Base-by-base conservation (phyloP, 768 basidiomycete species). In the Auricularia auricula-judae region DNA sequence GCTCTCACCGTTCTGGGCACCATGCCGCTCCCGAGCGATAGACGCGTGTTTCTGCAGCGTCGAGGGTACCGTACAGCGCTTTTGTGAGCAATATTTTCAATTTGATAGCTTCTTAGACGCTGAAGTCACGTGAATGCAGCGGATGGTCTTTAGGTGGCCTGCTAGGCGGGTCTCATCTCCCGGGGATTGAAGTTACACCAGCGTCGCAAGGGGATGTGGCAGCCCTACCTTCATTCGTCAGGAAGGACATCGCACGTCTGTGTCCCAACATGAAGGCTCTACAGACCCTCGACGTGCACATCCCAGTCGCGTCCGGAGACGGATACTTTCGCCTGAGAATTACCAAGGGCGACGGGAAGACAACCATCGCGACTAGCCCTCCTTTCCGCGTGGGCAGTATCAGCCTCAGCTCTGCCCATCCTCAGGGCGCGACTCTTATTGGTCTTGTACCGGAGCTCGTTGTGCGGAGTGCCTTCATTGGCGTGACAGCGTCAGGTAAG, bases 281-380 rank as follows among this genome's bases (percentile, higher is more conserved):
- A 51, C 58, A 68, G 51, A 66, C 67, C 7, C 58, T 68, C 16
- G 35, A 35, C 18, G 61, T 68, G 4, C 67, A 68, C 53, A 66
- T 68, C 14, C 67, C 67, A 10, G 67, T 68, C 5, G 51, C 65
- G 16, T 62, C 60, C 21, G 67, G 67, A 18, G 67, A 68, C 61
- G 67, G 67, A 2, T 68, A 68, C 39, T 68, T 68, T 51, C 56
- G 67, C 12, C 59, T 68, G 12, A 39, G 67, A 42, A 58, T 68
- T 2, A 68, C 66, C 11, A 64, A 64, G 5, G 14, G 36, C 60
- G 58, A 67, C 61, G 47, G 58, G 11, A 54, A 43, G 7, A 62
- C 61, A 3, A 60, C 63, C 8, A 65, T 68, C 16, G 67, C 65
- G 8, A 63, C 34, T 3, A 68, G 66, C 42, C 66, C 63, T 23